A percentile compares a stretch with the other conserved stretches of the same genome.
Evolutionary conservation across 192 early-diverging fungal genomes (phyloP).

Genomic region (Coemansia sp.): DNA sequence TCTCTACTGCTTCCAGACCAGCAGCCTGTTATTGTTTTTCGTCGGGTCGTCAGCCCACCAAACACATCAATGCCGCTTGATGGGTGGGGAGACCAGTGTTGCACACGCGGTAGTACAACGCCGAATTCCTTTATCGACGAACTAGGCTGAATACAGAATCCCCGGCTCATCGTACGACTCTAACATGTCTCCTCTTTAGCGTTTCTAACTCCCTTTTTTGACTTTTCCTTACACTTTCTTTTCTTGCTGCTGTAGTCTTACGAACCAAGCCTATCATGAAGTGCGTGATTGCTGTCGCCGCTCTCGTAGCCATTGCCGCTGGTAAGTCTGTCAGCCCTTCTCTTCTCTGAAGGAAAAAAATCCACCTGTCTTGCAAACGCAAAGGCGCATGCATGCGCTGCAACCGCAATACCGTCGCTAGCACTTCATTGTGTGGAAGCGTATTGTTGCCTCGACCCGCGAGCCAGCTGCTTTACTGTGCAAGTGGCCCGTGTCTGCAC

Average conservation of each 20-base stretch:
- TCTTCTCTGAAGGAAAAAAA: not conserved
- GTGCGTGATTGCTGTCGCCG: constrained; percentile 38
- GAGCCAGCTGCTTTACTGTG: not conserved
- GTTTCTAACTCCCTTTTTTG: not conserved
- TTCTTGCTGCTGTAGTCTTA: not conserved
- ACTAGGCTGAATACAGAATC: no score
- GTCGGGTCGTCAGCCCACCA: not conserved
- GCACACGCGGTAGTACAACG: not conserved
- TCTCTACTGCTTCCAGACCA: not conserved
- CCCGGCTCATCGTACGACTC: not conserved
- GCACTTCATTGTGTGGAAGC: not conserved
- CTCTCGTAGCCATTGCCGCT: constrained; percentile 35
- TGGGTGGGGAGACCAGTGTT: not conserved
- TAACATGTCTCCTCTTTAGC: not conserved
- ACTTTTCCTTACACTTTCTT: not conserved
- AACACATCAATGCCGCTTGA: not conserved
- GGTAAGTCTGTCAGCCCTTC: constrained; percentile 22
- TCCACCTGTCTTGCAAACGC: not conserved
- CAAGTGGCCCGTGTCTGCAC: not conserved
- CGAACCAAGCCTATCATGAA: constrained; percentile 32
- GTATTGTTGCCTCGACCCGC: not conserved
- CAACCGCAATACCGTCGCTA: not conserved
- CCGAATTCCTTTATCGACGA: not conserved
- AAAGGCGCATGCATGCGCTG: not conserved
- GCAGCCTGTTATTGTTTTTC: not conserved